Base-by-base conservation (phyloP, 129 eudicot genomes). In the Apium graveolens region DNA sequence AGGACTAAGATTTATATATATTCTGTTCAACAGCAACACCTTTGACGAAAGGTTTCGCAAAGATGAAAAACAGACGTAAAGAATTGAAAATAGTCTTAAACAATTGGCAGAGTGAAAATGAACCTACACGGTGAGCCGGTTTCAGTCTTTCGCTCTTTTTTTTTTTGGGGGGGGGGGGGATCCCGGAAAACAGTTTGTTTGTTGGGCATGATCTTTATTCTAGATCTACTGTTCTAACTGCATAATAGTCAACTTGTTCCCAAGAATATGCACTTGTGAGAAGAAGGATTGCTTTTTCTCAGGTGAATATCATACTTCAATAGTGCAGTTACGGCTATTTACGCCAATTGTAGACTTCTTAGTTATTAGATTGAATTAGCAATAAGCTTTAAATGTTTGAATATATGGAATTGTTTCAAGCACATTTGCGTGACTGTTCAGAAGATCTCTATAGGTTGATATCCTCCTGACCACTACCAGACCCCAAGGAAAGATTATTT, bases 381-480 rank as follows among this genome's bases (percentile, higher is more conserved):
- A 24, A 2, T 55, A 16, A 57, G 32, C 32, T 57, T 57, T 29
- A n/a, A n/a, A 13, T 57, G 31, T 57, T 57, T 57, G 32, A 3
- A n/a, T 57, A 9, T 57, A 9, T 57, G 27, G 32, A 57, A 8
- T 57, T 2, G 14, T 57, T 57, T 24, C 3, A 57, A 57, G 32
- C 66, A 57, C 66, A 57, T n/a, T 14, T 57, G 32, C n/a, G 27
- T n/a, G 32, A 57, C 66, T 57, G 31, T 57, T 9, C 66, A n/a
- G 11, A n/a, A 57, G 31, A 7, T 57, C 8, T 24, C 5, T 57
- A 3, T 8, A 57, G 66, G 66, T 57, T 57, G 66, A 57, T n/a
- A n/a, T 57, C 32, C 66, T 57, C 66, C 16, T 57, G 66, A 57
- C 66, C n/a, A n/a, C n/a, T n/a, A n/a, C n/a, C 66, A 57, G 65